Conservation (phyloP, 129 eudicot species). For the Cynara cardunculus region DNA sequence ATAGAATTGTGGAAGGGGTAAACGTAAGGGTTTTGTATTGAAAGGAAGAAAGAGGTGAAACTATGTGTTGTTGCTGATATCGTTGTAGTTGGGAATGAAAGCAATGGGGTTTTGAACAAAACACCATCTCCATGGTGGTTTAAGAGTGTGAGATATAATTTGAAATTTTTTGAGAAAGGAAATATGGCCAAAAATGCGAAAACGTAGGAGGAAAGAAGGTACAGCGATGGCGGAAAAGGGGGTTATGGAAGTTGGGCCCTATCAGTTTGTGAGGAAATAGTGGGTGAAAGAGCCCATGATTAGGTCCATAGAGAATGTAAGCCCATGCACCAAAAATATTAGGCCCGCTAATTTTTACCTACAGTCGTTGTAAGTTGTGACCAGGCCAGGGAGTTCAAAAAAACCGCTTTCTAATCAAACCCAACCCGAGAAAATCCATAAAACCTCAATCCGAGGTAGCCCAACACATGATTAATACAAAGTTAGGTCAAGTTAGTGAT, state of each 20-base stretch:
- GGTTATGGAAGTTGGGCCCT: constrained; percentile 13
- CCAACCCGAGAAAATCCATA: too few relatives aligned
- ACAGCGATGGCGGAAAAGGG: constrained; percentile 1
- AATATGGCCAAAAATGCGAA: neutral
- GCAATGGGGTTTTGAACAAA: constrained; percentile 36
- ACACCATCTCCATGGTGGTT: constrained; percentile 43
- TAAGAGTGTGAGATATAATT: neutral
- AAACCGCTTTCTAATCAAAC: too few relatives aligned
- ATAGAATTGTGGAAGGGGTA: constrained; percentile 27
- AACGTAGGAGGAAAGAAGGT: constrained; percentile 9
- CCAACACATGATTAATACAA: too few relatives aligned
- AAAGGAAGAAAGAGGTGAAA: constrained; percentile 12
- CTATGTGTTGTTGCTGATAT: neutral
- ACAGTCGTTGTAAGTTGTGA: too few relatives aligned
- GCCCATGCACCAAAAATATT: too few relatives aligned
- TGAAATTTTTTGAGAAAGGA: constrained; percentile 3
- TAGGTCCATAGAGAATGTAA: too few relatives aligned
- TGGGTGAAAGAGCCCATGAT: neutral
- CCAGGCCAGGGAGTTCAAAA: too few relatives aligned
- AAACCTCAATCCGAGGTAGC: too few relatives aligned
- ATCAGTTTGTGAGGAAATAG: neutral
- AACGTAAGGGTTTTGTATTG: constrained; percentile 25
- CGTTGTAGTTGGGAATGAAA: constrained; percentile 22
- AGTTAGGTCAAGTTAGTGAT: too few relatives aligned
- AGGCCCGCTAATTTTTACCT: too few relatives aligned